Base-by-base conservation (phyloP, 1,284 basidiomycete species). In the Vanrija pseudolonga region DNA sequence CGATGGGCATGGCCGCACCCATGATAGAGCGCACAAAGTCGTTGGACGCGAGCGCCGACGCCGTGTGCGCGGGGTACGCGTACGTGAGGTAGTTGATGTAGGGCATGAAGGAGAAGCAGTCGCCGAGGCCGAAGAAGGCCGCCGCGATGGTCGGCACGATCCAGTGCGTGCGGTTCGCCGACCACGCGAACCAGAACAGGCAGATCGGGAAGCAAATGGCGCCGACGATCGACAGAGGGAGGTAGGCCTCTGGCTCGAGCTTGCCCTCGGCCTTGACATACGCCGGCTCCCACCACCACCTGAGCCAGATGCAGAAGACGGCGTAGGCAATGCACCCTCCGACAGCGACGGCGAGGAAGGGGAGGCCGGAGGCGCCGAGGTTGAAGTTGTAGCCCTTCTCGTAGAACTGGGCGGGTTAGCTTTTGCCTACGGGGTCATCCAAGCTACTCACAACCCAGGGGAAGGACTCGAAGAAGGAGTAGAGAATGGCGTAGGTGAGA, bases 41-140 rank as follows among this genome's bases (percentile, higher is more conserved):
- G 60, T 78, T 78, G 8, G 66, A 65, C 0, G 74, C 74, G 22
- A 72, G 61, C 11, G 64, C 71, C 17, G 59, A 70, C 14, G 63
- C 69, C 37, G 85, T 81, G 63, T 85, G 80, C 24, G 85, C 70
- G 0, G 85, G 83, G 69, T 86, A 88, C 0, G 83, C 74, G 61
- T 86, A 85, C 28, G 87, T 81, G 53, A 87, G 77, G 58, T 88
- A 85, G 45, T 68, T 69, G 38, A 74, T 64, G n/a, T 69, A 71
- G 11, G 65, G 56, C 64, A 68, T 59, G 37, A 56, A 55, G 37
- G 40, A 51, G 51, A 50, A 57, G 56, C 54, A 59, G 48, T 60
- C 55, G 5, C 52, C 55, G 20, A 69, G 64, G 20, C 76, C 74
- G 38, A 77, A 68, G 40, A 76, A 64, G 9, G 55, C 59, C 15